Base-by-base conservation (phyloP, 768 basidiomycete species). In the Lentinus brumalis region DNA sequence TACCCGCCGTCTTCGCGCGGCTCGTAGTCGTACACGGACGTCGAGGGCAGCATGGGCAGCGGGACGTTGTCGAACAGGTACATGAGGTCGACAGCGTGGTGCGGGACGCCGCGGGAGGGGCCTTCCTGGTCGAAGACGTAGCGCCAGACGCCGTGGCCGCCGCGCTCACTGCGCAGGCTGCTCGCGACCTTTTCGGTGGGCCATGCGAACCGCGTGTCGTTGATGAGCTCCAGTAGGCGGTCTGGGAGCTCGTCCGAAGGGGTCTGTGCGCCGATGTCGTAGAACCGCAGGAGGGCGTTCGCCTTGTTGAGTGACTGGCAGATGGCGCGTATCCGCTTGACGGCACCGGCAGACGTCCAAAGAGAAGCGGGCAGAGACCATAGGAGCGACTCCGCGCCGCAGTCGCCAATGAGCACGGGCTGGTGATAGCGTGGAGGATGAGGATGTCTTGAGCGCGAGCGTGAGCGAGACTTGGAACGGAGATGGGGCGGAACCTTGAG, bases 61-160 rank as follows among this genome's bases (percentile, higher is more conserved):
- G 87, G 85, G 32, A 86, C 81, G 62, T 85, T 91, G 74, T 90
- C 90, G 73, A 92, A 92, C 52, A 92, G 80, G 71, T 92, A 92
- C 58, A 89, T 79, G 46, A 92, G 74, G 70, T 92, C 91, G 0
- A 85, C 84, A 1, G 81, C 85, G 69, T 91, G 87, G 68, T 90
- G 89, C 2, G 89, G 84, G 18, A 83, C 71, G 14, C 84, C 84
- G 50, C 84, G 79, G 26, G 80, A 76, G 9, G 89, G 87, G 1
- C 87, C 83, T 66, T 90, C 91, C 74, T 92, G 91, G 73, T 92
- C 91, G 69, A 92, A 92, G 16, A 90, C 84, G 66, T 89, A 92
- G 59, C 91, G 81, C 86, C 86, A 92, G 5, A 91, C 88, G n/a
- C 82, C 81, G 42, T 76, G 77, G 1, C 85, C 87, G 14, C 80